Evolutionary conservation across 169 alveolate genomes (phyloP).

Genomic region (Neospora caninum): DNA sequence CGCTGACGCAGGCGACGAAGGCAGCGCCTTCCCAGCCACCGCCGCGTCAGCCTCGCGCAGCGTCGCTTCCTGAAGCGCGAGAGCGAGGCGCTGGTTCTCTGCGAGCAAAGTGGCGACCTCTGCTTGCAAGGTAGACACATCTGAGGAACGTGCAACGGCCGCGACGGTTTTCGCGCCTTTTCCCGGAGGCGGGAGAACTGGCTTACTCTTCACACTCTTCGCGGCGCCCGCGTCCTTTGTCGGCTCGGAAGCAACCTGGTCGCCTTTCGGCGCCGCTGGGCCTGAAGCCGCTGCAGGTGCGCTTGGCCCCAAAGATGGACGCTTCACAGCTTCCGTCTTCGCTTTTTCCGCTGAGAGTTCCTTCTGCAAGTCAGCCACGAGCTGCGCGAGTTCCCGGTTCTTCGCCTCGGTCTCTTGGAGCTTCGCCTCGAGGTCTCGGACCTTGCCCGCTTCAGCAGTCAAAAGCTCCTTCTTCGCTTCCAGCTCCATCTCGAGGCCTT

Average conservation of each 20-base stretch:
- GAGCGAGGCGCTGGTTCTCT: not conserved
- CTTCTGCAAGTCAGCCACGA: not conserved
- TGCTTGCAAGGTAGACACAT: not conserved
- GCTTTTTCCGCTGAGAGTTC: not conserved
- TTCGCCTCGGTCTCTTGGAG: conserved; percentile 18
- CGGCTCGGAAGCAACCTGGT: too few relatives aligned
- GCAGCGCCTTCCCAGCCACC: not conserved
- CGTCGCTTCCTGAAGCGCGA: not conserved
- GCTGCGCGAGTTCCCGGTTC: not conserved
- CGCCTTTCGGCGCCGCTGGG: too few relatives aligned
- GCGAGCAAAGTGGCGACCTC: not conserved
- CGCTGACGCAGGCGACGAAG: too few relatives aligned
- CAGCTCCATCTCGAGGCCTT: not conserved
- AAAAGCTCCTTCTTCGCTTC: not conserved
- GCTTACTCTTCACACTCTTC: conserved; percentile 22
- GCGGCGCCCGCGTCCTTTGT: not conserved
- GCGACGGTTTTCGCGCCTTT: not conserved
- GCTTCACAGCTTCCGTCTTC: too few relatives aligned
- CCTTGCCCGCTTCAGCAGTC: not conserved
- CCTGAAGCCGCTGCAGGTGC: too few relatives aligned
- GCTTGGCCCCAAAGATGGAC: too few relatives aligned
- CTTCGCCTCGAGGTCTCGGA: not conserved
- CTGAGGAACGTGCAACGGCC: not conserved
- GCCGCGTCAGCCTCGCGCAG: not conserved
- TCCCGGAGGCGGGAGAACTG: conserved; percentile 5